Conservation (phyloP, 2,329 filamentous ascomycete genomes). For the Curvularia spicifera region DNA sequence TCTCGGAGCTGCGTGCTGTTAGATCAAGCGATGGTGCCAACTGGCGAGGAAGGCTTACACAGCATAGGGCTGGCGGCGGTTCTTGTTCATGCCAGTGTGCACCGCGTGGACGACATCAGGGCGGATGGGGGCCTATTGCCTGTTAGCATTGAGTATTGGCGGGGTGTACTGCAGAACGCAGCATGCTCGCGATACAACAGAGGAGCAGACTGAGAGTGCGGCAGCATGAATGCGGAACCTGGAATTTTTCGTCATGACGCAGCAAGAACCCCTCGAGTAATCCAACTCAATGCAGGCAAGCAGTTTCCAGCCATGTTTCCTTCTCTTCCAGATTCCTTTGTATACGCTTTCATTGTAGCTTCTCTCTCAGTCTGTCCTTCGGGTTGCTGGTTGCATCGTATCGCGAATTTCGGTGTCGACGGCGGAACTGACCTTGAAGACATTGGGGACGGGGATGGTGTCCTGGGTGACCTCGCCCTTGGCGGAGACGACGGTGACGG, state of each 20-base stretch:
- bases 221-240: neutral
- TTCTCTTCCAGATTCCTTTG: neutral
- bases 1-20: slow-evolving; percentile 67
- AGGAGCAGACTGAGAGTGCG: slow-evolving; percentile 8
- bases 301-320: neutral
- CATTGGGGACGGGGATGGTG: slow-evolving; percentile 90
- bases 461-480: slow-evolving; percentile 91
- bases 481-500: slow-evolving; percentile 94
- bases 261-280: slow-evolving; percentile 8
- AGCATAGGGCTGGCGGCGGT: slow-evolving; percentile 99
- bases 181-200: neutral
- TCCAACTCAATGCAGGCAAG: slow-evolving; percentile 5
- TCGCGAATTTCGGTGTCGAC: slow-evolving; percentile 22
- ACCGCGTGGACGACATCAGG: slow-evolving; percentile 99
- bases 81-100: slow-evolving; percentile 99
- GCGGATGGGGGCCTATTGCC: slow-evolving; percentile 77
- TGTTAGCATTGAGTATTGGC: slow-evolving; percentile 18
- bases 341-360: slow-evolving; percentile 5
- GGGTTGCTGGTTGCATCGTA: slow-evolving; percentile 13
- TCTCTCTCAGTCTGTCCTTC: slow-evolving; percentile 10
- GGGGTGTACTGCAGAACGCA: neutral
- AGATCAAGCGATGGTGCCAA: slow-evolving; percentile 18
- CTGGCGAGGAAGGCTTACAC: slow-evolving; percentile 66
- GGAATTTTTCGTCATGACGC: slow-evolving; percentile 11
- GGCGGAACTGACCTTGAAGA: slow-evolving; percentile 71